Evolutionary conservation across 495 filamentous ascomycete species (phyloP).

Genomic region (Aspergillus cavernicola): DNA sequence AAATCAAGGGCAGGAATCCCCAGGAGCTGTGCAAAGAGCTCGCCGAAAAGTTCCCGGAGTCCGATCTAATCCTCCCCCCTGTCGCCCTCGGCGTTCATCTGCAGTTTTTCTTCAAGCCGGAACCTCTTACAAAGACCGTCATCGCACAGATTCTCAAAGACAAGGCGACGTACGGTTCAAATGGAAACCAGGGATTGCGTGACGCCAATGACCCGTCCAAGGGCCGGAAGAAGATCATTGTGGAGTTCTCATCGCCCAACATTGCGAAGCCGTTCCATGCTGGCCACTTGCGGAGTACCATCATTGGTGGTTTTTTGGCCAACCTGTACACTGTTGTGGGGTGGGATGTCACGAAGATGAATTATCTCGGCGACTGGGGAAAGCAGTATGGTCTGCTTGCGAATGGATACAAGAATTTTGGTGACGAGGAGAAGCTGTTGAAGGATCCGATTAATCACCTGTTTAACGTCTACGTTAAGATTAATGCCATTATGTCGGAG

Average conservation of each 20-base stretch:
- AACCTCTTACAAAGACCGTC: slow-evolving; percentile 55
- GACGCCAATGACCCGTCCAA: slow-evolving; percentile 66
- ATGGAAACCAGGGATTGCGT: slow-evolving; percentile 60
- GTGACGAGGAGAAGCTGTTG: slow-evolving; percentile 56
- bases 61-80: slow-evolving; percentile 69
- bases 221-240: slow-evolving; percentile 64
- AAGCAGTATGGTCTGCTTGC: slow-evolving; percentile 71
- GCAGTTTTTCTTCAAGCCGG: slow-evolving; percentile 74
- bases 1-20: slow-evolving; percentile 78
- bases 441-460: slow-evolving; percentile 66
- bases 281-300: slow-evolving; percentile 70
- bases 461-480: slow-evolving; percentile 65
- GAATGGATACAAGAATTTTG: slow-evolving; percentile 62
- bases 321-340: slow-evolving; percentile 68
- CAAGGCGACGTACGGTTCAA: slow-evolving; percentile 61
- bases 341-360: slow-evolving; percentile 69
- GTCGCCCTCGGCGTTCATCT: slow-evolving; percentile 61
- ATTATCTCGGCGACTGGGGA: slow-evolving; percentile 77
- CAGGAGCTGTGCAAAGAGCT: slow-evolving; percentile 67
- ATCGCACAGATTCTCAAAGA: slow-evolving; percentile 60
- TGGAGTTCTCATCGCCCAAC: slow-evolving; percentile 76
- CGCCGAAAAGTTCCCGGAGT: slow-evolving; percentile 73
- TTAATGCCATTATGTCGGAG: slow-evolving; percentile 51
- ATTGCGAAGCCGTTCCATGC: slow-evolving; percentile 74
- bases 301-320: slow-evolving; percentile 68